Conservation (phyloP, 371 early-diverging fungal genomes). For the Lichtheimia ornata region DNA sequence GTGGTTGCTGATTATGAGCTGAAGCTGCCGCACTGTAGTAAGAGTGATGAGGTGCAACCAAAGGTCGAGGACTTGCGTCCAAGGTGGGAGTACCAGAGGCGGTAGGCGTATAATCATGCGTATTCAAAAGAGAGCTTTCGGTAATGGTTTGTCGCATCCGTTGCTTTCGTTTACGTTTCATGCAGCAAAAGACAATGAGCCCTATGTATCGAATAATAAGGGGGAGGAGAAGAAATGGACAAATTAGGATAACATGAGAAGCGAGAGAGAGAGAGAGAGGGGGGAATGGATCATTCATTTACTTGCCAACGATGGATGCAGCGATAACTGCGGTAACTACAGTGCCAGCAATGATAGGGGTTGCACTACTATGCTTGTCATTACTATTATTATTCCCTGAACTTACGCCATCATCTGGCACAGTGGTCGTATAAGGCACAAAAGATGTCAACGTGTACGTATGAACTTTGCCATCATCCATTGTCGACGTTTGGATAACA, state of each 20-base stretch:
- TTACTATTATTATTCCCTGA: background rate
- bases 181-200: slow-evolving; percentile 6
- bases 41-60: background rate
- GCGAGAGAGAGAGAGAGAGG: too few relatives aligned
- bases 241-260: background rate
- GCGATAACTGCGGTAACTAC: slow-evolving; percentile 2
- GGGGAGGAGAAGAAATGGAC: too few relatives aligned
- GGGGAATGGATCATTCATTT: too few relatives aligned
- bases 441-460: slow-evolving; percentile 14
- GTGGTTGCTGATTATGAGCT: too few relatives aligned
- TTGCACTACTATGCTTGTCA: too few relatives aligned
- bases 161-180: slow-evolving; percentile 3
- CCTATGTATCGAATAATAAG: background rate
- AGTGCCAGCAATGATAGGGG: background rate
- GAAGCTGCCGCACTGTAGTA: too few relatives aligned
- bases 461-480: slow-evolving; percentile 6
- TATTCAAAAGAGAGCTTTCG: background rate
- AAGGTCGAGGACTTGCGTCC: background rate
- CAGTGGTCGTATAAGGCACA: slow-evolving; percentile 7
- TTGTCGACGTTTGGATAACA: slow-evolving; percentile 1
- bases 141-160: too few relatives aligned
- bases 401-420: slow-evolving; percentile 6
- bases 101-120: background rate
- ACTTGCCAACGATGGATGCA: slow-evolving; percentile 5
- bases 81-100: background rate